Evolutionary conservation across 495 filamentous ascomycete genomes (phyloP), one percentile per base, ranked within the genome.

Genomic region (Pyrenopolyporus hunteri): DNA sequence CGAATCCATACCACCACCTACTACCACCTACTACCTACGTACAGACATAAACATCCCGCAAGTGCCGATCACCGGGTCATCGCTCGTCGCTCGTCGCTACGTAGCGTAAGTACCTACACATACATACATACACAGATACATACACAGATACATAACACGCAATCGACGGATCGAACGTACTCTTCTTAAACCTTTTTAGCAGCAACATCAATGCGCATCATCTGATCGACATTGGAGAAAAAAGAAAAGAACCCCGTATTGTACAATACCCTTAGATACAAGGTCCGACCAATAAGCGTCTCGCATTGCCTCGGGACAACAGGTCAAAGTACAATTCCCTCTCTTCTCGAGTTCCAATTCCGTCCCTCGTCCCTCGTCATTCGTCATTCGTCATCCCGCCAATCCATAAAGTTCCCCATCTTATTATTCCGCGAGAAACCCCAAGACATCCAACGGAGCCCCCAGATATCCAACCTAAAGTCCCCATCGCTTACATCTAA

Each of bases 161-260:
- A 29, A 29, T 29, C 26, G 26, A 29, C 26, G 26, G 5, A 29
- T 5, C 9, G 5, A 5, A 29, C 26, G 5, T 29, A 29, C 2
- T 20, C 0, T 35, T 42, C 37, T 42, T 23, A 42, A 42, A 23
- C 37, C 37, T n/a, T 35, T 35, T 28, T 53, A 50, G 33, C 47
- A 36, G 43, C 35, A 50, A 64, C 22, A 59, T 44, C 28, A 6
- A 59, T 58, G 48, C 40, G 17, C 55, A 64, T 64, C 54, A 64
- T 59, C 49, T 39, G 61, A 59, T 64, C 61, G 61, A 49, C 61
- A 58, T 51, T 20, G n/a, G n/a, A n/a, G n/a, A n/a, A n/a, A n/a
- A n/a, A n/a, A n/a, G n/a, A 25, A 43, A 22, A 9, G 14, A 23
- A 44, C 50, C 13, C 22, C 39, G 46, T 29, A 51, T n/a, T n/a